Conservation (phyloP, 2,329 filamentous ascomycete species). For the Coniosporium tulheliwenetii region DNA sequence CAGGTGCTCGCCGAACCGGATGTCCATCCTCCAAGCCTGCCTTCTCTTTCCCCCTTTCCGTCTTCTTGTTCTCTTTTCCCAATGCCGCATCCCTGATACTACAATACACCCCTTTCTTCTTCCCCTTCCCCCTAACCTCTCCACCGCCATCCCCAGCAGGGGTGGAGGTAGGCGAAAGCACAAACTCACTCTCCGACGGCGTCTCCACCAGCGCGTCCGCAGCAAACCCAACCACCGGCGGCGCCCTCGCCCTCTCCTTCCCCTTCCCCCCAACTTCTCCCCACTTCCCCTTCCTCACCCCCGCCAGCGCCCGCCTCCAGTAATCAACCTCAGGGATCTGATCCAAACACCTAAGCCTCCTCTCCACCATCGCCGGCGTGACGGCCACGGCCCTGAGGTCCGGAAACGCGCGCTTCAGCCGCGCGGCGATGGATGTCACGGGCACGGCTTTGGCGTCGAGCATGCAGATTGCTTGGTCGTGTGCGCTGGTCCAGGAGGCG, state of each 20-base stretch:
- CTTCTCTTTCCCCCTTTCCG: no score
- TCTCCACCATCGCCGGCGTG: constrained; percentile 16
- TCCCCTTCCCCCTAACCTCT: no score
- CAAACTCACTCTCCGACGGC: no score
- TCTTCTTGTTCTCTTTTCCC: no score
- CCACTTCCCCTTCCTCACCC: background rate
- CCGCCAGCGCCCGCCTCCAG: constrained; percentile 3
- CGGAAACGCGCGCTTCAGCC: constrained; percentile 14
- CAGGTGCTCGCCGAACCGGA: no score
- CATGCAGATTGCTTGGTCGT: constrained; percentile 18
- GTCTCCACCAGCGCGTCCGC: no score
- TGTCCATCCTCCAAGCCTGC: no score
- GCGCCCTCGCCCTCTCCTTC: background rate
- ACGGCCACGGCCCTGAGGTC: constrained; percentile 10
- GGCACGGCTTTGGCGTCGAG: constrained; percentile 15
- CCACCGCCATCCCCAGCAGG: no score
- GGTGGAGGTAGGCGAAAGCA: no score
- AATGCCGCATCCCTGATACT: no score
- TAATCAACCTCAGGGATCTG: constrained; percentile 16
- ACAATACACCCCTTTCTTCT: no score
- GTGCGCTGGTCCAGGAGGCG: constrained; percentile 11
- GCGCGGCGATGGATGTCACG: constrained; percentile 12
- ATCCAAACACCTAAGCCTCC: constrained; percentile 17
- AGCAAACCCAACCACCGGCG: no score
- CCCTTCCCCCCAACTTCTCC: background rate